Evolutionary conservation across 2,329 filamentous ascomycete species (phyloP), one percentile per base, ranked within the genome.

Genomic region (Arthrobotrys megalospora): DNA sequence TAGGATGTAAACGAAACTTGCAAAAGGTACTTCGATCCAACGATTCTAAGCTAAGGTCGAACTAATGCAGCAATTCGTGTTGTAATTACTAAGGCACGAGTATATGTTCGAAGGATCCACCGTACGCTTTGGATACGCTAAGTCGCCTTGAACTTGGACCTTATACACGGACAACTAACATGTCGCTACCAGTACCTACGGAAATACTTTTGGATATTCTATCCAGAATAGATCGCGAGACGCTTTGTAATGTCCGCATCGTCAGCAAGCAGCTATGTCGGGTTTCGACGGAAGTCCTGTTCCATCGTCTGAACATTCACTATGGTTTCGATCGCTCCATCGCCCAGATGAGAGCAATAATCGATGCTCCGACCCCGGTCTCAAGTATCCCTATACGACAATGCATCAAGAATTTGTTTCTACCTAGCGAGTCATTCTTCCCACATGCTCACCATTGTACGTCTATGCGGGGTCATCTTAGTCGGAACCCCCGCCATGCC

Each of bases 391-490:
- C 36, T 2, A 19, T 43, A 12, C 16, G 19, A 10, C 34, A 28
- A 6, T 43, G 55, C 16, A 12, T 60, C 1, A 60, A 28, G 19
- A 60, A n/a, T n/a, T 14, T 60, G 6, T 60, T 60, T 43, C 36
- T 60, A 28, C 55, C 55, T n/a, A 60, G 55, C 55, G 55, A 60
- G 34, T 60, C 55, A 7, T 60, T 60, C 43, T 60, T 43, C 36
- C 55, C 55, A 11, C 34, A 19, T 8, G 55, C 55, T 28, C 4
- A 60, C 6, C 4, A 58, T n/a, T 24, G 34, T 60, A 60, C 34
- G 34, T 38, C 4, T 24, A 32, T 43, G 11, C n/a, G 11, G 41
- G n/a, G 11, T 12, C n/a, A 45, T 14, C 14, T 12, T 6, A 45
- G 41, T 45, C 41, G n/a, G n/a, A 45, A 45, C n/a, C 41, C 5